These are phyloP conservation scores for Aquilaria sinensis DNA, from an alignment of 345 rosid genomes.

Conservation along the genomic window DNA sequence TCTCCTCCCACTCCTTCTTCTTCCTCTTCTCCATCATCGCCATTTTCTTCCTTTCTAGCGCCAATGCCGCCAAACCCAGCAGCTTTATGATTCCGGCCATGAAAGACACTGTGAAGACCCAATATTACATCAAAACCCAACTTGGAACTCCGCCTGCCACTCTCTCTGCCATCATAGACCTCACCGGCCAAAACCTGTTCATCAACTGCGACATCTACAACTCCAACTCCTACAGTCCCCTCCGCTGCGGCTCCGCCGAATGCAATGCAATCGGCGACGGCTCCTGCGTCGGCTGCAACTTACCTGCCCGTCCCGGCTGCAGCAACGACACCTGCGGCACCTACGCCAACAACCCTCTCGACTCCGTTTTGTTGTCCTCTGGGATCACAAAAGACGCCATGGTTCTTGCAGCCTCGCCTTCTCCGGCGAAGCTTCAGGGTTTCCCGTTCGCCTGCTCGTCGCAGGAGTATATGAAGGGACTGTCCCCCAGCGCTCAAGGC, in stretches of 20 bases:
- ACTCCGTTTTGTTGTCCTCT: background rate
- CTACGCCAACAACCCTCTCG: background rate
- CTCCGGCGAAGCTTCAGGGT: background rate
- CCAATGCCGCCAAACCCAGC: too few species aligned
- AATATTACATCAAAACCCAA: background rate
- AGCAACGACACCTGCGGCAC: background rate
- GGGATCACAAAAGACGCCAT: conserved; percentile 20
- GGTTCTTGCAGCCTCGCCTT: background rate
- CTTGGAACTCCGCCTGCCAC: background rate
- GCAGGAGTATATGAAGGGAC: background rate
- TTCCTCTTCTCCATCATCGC: too few species aligned
- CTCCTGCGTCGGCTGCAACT: background rate
- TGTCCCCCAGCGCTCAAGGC: background rate
- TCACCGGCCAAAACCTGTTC: background rate
- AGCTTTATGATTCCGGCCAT: background rate
- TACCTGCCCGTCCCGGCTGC: background rate
- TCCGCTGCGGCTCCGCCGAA: background rate
- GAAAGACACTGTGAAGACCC: background rate
- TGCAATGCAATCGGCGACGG: background rate
- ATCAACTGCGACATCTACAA: conserved; percentile 3
- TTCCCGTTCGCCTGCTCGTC: background rate
- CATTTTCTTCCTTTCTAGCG: too few species aligned
- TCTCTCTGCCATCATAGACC: background rate
- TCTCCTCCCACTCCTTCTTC: too few species aligned
- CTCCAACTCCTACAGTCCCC: background rate